phyloP scores from a whole-genome alignment of 1,284 basidiomycete species.

The Ustilago nuda region DNA sequence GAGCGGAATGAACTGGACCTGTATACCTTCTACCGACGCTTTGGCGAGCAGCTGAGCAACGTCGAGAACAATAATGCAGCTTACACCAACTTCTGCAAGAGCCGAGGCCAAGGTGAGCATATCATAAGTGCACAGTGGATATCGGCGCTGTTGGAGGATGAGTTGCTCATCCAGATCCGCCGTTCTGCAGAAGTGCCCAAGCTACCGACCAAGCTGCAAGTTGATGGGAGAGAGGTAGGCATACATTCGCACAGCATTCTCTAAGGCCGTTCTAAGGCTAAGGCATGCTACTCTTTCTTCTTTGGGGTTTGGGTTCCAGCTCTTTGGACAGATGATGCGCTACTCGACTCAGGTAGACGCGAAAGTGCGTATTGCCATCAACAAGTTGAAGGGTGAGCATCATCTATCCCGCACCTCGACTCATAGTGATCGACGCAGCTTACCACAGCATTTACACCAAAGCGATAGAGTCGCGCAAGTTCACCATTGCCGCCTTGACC shows the following conservation, averaged over 20 bases:
- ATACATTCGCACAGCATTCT: background rate
- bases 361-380: slow-evolving; percentile 62
- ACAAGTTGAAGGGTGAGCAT: slow-evolving; percentile 38
- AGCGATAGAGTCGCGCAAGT: slow-evolving; percentile 56
- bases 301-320: slow-evolving; percentile 33
- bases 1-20: slow-evolving; percentile 67
- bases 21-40: slow-evolving; percentile 66
- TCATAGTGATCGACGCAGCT: background rate
- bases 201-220: slow-evolving; percentile 29
- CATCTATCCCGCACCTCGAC: background rate
- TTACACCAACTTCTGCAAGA: slow-evolving; percentile 60
- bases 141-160: background rate
- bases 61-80: slow-evolving; percentile 54
- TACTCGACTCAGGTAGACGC: slow-evolving; percentile 57
- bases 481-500: slow-evolving; percentile 68
- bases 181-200: slow-evolving; percentile 56
- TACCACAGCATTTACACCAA: background rate
- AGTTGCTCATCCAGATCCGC: background rate
- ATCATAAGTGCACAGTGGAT: no score
- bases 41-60: slow-evolving; percentile 65
- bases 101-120: slow-evolving; percentile 39
- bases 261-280: background rate
- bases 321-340: slow-evolving; percentile 69
- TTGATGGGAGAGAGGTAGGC: slow-evolving; percentile 54
- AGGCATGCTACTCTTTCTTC: background rate